Base-by-base conservation (phyloP, 1,284 basidiomycete genomes). In the Gomphus bonarii region DNA sequence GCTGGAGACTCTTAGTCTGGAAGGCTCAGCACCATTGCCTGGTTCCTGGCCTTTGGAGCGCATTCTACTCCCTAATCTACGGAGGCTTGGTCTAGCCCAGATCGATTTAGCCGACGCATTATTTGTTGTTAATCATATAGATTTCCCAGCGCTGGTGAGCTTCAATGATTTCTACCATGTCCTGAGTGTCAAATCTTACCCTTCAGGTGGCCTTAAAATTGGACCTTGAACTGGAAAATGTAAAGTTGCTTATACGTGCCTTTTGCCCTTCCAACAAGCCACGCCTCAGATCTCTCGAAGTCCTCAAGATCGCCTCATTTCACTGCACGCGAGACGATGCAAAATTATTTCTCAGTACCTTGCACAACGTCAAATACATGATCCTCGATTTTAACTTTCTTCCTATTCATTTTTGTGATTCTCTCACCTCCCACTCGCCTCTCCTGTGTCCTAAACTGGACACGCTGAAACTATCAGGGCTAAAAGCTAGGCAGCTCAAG, bases 1-100 rank as follows among this genome's bases (percentile, higher is more conserved):
- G 28, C 72, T 86, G 8, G 63, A 71, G 18, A 70, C 65, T 1
- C 72, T 86, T 50, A 71, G 70, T 1, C 67, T 86, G 3, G 71
- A 69, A 43, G 62, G 70, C 33, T 82, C 82, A 9, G 83, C 84
- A 2, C 62, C 65, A 2, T 64, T 65, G 7, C 70, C 70, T 3
- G 42, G 62, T 2, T 66, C 71, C 7, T 77, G 75, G 77, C 58
- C 67, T 4, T 40, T 57, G 28, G 61, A 68, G 14, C 51, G 36
- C 18, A 54, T 8, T 11, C 47, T 72, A 31, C 68, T 84, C 20
- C 73, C 72, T 3, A 75, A 73, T 2, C 65, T 85, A n/a, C 65
- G 65, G 12, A 68, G 72, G 18, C 70, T 86, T 18, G 69, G 68
- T 2, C 67, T 85, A 20, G 75, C 72, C 55, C 78, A 76, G 61